phyloP scores from a whole-genome alignment of 139 green algal species.

The Chlorella sp. region DNA sequence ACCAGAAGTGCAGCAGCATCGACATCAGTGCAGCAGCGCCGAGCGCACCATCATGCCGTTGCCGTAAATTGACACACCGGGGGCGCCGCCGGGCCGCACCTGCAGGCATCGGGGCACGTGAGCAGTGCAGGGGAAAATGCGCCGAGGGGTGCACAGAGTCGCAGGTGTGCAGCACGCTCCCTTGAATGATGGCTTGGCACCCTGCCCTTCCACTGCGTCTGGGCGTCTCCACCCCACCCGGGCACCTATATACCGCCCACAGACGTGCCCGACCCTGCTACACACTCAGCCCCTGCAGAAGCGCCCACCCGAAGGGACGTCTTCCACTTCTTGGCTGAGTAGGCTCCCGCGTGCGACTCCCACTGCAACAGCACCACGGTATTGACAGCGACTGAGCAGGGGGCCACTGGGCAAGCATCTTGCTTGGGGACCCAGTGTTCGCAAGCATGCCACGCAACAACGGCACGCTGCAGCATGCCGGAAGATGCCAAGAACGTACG shows the following conservation, averaged over 20 bases:
- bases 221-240: too few relatives aligned
- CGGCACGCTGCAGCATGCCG: background rate
- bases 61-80: constrained; percentile 1
- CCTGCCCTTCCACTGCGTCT: too few relatives aligned
- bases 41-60: constrained; percentile 45
- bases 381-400: background rate
- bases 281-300: too few relatives aligned
- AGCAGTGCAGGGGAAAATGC: background rate
- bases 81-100: constrained; percentile 43
- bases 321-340: constrained; percentile 86
- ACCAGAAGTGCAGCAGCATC: background rate
- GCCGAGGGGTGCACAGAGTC: background rate
- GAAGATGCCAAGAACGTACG: background rate
- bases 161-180: background rate
- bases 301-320: constrained; percentile 57
- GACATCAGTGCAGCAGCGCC: background rate
- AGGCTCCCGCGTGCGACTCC: background rate
- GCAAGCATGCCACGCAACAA: background rate
- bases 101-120: constrained; percentile 28
- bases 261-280: too few relatives aligned
- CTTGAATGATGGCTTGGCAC: constrained; percentile 39
- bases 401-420: background rate
- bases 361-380: background rate
- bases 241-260: too few relatives aligned
- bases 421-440: background rate